phyloP scores from a whole-genome alignment of 2,329 filamentous ascomycete genomes.

The Trichoderma aggressivum region DNA sequence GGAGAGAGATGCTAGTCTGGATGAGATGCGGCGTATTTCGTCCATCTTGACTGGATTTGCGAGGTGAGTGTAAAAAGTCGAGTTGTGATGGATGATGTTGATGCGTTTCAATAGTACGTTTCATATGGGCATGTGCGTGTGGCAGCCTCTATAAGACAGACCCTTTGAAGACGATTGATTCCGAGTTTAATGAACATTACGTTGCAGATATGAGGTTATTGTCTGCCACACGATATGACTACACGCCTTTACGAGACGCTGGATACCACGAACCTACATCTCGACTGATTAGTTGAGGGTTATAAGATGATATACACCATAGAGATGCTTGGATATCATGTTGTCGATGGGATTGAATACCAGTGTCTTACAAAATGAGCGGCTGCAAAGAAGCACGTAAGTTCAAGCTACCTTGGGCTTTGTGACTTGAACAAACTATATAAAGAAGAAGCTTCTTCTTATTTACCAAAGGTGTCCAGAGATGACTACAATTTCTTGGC shows the following conservation, averaged over 20 bases:
- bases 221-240: not conserved
- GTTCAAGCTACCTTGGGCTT: no score
- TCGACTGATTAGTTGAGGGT: not conserved
- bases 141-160: not conserved
- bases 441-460: no score
- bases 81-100: not conserved
- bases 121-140: constrained; percentile 4
- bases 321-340: no score
- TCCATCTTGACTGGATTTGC: not conserved
- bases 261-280: no score
- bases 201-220: not conserved
- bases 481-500: no score
- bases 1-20: not conserved
- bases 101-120: not conserved
- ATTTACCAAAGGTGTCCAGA: no score
- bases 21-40: not conserved
- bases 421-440: no score
- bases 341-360: not conserved
- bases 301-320: not conserved
- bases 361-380: not conserved
- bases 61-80: not conserved
- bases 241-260: not conserved
- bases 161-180: not conserved
- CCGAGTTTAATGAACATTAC: not conserved
- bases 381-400: no score